Base-by-base conservation (phyloP, 2,329 filamentous ascomycete species). In the Cladophialophora psammophila region DNA sequence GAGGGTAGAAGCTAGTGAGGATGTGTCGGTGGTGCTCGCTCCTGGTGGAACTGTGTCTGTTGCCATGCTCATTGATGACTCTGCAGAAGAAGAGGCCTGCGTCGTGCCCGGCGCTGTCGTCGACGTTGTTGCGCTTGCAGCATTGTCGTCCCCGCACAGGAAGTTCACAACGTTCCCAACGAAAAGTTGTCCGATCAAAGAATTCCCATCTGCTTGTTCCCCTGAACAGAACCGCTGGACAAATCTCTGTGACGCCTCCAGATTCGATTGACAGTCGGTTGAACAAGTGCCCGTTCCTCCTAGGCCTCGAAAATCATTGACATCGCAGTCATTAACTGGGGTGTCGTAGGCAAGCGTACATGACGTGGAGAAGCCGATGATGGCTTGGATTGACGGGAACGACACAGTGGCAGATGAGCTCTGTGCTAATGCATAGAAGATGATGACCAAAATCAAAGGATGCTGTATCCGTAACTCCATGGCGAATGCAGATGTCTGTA, bases 11-110 rank as follows among this genome's bases (percentile, higher is more conserved):
- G 76, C 75, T 6, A 75, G 78, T 2, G 69, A 66, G n/a, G 62
- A 70, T 9, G 80, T 79, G 1, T 82, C 84, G 5, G 82, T 83
- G 0, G 80, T 85, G 0, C 84, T 84, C 0, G 83, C 85, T 36
- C 85, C 75, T 12, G 74, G 75, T 75, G 67, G 79, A 75, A 18
- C 72, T 70, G 69, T 81, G 79, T 45, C 80, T 75, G 36, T 75
- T 72, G 66, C 76, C 73, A 79, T 79, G 79, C 63, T 78, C 75
- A n/a, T 75, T 70, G 66, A 81, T 80, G 59, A 52, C n/a, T n/a
- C 74, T 72, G 59, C 78, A 77, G 64, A 77, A 76, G 72, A 80
- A 74, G 65, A 75, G 74, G 60, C 78, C 75, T 35, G 80, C 67
- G 65, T 81, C 76, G 71, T 78, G 80, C 15, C 35, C 32, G 42